Base-by-base conservation (phyloP, 2,329 filamentous ascomycete genomes). In the Corynespora cassiicola region DNA sequence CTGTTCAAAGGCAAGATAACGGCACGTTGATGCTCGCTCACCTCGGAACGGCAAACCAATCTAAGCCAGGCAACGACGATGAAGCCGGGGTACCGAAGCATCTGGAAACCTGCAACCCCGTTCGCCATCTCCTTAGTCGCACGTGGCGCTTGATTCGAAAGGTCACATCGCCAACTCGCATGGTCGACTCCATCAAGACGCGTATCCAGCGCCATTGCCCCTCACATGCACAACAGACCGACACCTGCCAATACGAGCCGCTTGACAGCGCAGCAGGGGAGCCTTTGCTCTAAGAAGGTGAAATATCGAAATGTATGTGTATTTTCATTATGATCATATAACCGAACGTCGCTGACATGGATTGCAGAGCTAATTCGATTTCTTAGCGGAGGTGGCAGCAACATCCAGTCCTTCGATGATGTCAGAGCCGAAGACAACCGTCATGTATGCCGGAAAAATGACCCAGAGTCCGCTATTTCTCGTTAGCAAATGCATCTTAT, bases 401-500 rank as follows among this genome's bases (percentile, higher is more conserved):
- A 72, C 62, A 15, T 78, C 74, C 16, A 86, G 70, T 1, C 77
- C 80, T 44, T 79, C 68, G n/a, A 85, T 39, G 24, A 87, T 84
- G 56, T 88, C 84, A 24, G 62, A 61, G 7, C 78, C 81, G 41
- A 84, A 79, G 7, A 78, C 66, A 54, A 83, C 80, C 11, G 77
- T 75, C 66, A 85, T 82, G 52, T 86, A 86, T 1, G 69, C 57
- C 1, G 85, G 83, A 27, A 87, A 74, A 8, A 85, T 53, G 42
- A 88, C 67, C 85, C 85, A 88, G 6, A 79, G 68, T 22, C 80
- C 81, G 63, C 82, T 85, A n/a, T 14, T 22, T 22, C 21, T 36
- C 10, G 34, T 42, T 32, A 42, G 45, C 62, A 14, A 8, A 23
- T 8, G 8, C 9, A 2, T 3, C 28, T 58, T 17, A 56, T n/a